Conservation (phyloP, 2,329 filamentous ascomycete species). For the Neonectria faginata region DNA sequence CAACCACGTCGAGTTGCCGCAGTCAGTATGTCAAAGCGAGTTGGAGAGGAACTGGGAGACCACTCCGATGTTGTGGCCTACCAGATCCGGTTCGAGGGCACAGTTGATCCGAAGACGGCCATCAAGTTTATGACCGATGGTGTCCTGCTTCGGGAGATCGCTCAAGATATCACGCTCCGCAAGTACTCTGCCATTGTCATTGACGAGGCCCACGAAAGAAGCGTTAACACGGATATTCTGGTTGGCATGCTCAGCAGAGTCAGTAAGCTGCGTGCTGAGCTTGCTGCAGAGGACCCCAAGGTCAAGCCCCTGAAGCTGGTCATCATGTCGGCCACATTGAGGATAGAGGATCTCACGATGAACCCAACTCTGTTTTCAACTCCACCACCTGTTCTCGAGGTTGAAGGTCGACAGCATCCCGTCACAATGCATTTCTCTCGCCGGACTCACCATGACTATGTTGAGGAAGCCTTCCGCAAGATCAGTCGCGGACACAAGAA, state of each 20-base stretch:
- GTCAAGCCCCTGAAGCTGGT: constrained; percentile 88
- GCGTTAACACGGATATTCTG: constrained; percentile 97
- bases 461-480: constrained; percentile 90
- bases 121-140: constrained; percentile 99
- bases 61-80: constrained; percentile 85
- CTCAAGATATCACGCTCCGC: constrained; percentile 85
- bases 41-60: constrained; percentile 84
- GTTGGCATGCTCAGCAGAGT: constrained; percentile 97
- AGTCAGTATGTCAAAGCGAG: constrained; percentile 95
- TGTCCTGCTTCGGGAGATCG: constrained; percentile 90
- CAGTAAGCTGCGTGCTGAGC: constrained; percentile 81
- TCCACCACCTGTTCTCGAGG: constrained; percentile 85
- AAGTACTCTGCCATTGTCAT: constrained; percentile 96
- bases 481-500: constrained; percentile 89
- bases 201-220: constrained; percentile 96
- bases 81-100: constrained; percentile 95
- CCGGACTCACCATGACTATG: constrained; percentile 85
- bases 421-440: constrained; percentile 92
- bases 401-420: constrained; percentile 90
- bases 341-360: constrained; percentile 89
- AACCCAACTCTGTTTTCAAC: constrained; percentile 83
- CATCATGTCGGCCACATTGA: constrained; percentile 97
- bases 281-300: constrained; percentile 77
- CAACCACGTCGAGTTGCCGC: constrained; percentile 95
- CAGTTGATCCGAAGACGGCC: constrained; percentile 80